A percentile compares a stretch with the other conserved stretches of the same genome.
Conservation (phyloP, 306 rosid species). For the Citrullus colocynthis region DNA sequence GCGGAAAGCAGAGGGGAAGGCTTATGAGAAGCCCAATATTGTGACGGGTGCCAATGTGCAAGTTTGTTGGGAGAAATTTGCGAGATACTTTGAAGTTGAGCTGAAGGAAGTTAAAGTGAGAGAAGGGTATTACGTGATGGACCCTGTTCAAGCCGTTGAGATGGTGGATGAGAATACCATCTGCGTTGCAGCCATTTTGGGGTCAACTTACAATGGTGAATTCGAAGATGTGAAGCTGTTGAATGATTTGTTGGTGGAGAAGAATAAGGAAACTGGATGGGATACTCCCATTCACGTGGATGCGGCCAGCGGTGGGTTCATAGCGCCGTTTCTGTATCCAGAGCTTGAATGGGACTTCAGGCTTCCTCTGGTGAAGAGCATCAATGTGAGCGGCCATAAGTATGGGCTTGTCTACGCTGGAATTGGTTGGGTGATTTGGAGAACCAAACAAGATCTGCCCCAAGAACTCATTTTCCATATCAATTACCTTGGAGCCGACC, state of each 20-base stretch:
- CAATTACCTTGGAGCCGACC: neutral
- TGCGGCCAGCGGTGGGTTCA: conserved; percentile 5
- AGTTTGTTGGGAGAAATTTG: conserved; percentile 12
- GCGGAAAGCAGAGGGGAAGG: neutral
- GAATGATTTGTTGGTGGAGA: neutral
- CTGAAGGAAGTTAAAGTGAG: conserved; percentile 9
- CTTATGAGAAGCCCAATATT: neutral
- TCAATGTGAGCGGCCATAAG: conserved; percentile 8
- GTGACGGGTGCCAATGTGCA: conserved; percentile 3
- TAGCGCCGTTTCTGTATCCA: conserved; percentile 10
- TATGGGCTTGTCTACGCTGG: conserved; percentile 8
- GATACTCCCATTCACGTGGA: conserved; percentile 8
- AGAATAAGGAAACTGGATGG: conserved; percentile 7
- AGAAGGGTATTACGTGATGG: conserved; percentile 12
- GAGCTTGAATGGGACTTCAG: conserved; percentile 8
- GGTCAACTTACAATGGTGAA: conserved; percentile 8
- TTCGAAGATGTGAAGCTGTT: conserved; percentile 3
- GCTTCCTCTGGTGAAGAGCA: conserved; percentile 10
- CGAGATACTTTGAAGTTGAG: conserved; percentile 9
- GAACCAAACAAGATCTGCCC: neutral
- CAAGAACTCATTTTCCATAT: neutral
- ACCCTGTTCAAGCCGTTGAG: neutral
- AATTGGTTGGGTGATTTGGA: conserved; percentile 9
- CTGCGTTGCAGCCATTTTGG: conserved; percentile 3
- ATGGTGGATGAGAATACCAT: conserved; percentile 12